These are phyloP conservation scores for Hanseniaspora clermontiae DNA, from an alignment of 805 yeast species.

Conservation along the genomic window DNA sequence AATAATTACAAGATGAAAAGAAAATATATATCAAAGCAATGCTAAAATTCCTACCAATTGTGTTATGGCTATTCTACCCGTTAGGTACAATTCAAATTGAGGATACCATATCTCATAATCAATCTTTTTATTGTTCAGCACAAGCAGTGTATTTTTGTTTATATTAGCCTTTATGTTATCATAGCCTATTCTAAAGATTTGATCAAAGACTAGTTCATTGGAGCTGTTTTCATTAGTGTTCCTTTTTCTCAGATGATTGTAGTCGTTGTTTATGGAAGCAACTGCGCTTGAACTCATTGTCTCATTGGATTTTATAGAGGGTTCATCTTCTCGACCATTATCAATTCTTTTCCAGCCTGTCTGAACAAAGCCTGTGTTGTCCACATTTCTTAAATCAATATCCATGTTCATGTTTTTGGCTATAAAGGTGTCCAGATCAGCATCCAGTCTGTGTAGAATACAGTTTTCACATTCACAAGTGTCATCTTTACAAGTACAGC, in stretches of 20 bases:
- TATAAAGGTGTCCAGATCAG: slow-evolving; percentile 24
- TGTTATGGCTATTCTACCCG: neutral
- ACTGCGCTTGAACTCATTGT: neutral
- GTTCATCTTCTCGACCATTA: neutral
- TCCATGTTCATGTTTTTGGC: slow-evolving; percentile 7
- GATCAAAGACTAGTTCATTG: neutral
- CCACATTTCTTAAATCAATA: neutral
- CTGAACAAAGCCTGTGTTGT: neutral
- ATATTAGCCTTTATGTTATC: neutral
- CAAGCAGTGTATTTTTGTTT: neutral
- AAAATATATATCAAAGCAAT: slow-evolving; percentile 1
- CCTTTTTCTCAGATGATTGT: neutral
- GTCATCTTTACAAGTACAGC: slow-evolving; percentile 25
- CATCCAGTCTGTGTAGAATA: slow-evolving; percentile 27
- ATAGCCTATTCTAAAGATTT: slow-evolving; percentile 3
- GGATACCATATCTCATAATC: slow-evolving; percentile 2
- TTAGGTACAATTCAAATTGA: slow-evolving; percentile 1
- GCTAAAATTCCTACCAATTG: slow-evolving; percentile 3
- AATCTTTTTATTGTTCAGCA: neutral
- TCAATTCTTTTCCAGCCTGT: neutral
- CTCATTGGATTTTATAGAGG: neutral
- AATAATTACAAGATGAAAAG: neutral
- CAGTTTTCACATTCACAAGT: slow-evolving; percentile 26
- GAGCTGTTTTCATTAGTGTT: neutral
- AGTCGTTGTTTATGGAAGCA: neutral